These are phyloP conservation scores for Ajuga chamaepitys DNA, from an alignment of 257 asterid genomes.

Conservation along the genomic window DNA sequence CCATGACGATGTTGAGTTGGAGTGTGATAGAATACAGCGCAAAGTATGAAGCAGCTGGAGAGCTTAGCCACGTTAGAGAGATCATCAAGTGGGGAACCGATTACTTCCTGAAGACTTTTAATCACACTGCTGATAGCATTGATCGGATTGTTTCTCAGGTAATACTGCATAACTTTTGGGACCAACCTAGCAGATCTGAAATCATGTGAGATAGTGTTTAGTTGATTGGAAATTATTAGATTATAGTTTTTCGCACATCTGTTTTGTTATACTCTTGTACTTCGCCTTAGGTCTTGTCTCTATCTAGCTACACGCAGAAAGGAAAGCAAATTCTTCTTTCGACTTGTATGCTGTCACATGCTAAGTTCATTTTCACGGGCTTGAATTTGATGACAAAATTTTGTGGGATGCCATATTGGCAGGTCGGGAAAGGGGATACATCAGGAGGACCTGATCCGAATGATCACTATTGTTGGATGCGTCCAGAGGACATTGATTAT, in stretches of 20 bases:
- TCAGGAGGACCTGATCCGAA: slow-evolving; percentile 52
- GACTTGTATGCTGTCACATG: neutral
- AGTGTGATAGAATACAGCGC: slow-evolving; percentile 89
- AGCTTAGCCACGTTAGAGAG: slow-evolving; percentile 84
- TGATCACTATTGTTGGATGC: slow-evolving; percentile 93
- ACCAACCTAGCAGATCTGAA: neutral
- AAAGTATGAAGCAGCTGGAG: slow-evolving; percentile 89
- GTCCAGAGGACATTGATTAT: slow-evolving; percentile 92
- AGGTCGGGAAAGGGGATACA: slow-evolving; percentile 90
- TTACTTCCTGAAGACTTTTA: slow-evolving; percentile 88
- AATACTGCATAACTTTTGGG: neutral
- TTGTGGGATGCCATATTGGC: neutral
- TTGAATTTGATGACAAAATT: neutral
- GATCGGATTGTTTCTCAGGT: slow-evolving; percentile 76
- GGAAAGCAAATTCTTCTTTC: neutral
- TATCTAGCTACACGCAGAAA: neutral
- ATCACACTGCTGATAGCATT: slow-evolving; percentile 77
- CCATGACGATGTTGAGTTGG: slow-evolving; percentile 98
- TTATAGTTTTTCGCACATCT: neutral
- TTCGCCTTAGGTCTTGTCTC: neutral
- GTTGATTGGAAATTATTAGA: neutral
- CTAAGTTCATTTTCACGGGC: neutral
- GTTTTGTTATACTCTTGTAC: neutral
- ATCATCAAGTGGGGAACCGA: slow-evolving; percentile 96
- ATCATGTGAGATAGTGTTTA: neutral